Evolutionary conservation across 257 asterid genomes (phyloP).

Genomic region (Penstemon newberryi): DNA sequence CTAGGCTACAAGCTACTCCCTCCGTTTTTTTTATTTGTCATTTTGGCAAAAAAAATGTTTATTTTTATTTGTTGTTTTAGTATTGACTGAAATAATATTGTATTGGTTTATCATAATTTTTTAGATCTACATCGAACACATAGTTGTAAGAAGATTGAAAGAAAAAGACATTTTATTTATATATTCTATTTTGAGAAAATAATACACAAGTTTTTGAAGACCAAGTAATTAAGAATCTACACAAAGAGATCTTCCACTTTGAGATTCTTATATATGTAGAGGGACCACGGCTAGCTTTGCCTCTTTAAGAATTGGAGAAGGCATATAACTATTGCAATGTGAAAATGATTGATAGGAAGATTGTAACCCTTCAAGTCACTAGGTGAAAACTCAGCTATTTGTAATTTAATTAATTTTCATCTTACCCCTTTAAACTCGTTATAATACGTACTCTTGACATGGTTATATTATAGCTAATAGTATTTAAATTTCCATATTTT

Average conservation of each 20-base stretch:
- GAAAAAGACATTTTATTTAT: neutral
- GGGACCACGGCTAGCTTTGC: conserved; percentile 43
- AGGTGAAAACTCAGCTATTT: neutral
- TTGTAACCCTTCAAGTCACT: conserved; percentile 7
- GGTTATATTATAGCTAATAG: too few species aligned
- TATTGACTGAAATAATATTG: conserved; percentile 5
- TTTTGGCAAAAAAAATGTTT: too few species aligned
- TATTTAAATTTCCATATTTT: too few species aligned
- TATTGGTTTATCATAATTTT: neutral
- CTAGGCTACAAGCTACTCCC: too few species aligned
- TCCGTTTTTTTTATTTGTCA: too few species aligned
- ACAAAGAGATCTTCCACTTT: conserved; percentile 47
- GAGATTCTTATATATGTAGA: conserved; percentile 45
- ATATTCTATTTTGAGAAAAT: conserved; percentile 29
- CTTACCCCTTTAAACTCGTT: too few species aligned
- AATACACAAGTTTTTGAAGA: conserved; percentile 14
- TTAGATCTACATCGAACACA: conserved; percentile 22
- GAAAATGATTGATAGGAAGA: conserved; percentile 39
- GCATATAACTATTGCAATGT: conserved; percentile 22
- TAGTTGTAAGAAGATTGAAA: neutral
- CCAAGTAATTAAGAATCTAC: conserved; percentile 37
- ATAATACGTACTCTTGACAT: too few species aligned
- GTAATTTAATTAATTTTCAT: too few species aligned
- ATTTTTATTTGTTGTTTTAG: too few species aligned
- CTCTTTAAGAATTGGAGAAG: conserved; percentile 44